Conservation (phyloP, 2,329 filamentous ascomycete genomes). For the Xylariaceae sp. region DNA sequence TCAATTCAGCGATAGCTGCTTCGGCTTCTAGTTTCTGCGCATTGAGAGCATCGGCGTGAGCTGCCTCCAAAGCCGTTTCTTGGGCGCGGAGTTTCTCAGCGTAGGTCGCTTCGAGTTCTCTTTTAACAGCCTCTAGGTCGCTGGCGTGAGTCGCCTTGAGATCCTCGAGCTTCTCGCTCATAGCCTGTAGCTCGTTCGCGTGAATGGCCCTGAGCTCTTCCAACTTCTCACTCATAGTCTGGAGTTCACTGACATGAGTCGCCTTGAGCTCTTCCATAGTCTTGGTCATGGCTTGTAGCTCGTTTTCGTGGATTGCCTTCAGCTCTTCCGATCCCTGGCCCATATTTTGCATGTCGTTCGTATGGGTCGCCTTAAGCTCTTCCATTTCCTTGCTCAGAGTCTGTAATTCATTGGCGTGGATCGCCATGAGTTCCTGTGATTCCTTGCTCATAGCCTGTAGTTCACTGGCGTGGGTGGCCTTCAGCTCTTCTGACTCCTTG, state of each 20-base stretch:
- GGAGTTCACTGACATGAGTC: background rate
- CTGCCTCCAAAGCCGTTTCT: conserved; percentile 32
- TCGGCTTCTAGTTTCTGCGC: conserved; percentile 18
- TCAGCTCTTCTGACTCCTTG: conserved; percentile 32
- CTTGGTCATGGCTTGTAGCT: conserved; percentile 22
- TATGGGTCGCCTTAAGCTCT: background rate
- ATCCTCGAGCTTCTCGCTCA: too few relatives aligned
- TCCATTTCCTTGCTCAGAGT: background rate
- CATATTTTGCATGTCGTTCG: conserved; percentile 8
- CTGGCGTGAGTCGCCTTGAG: too few relatives aligned
- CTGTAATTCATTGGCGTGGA: background rate
- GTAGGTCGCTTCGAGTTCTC: conserved; percentile 6
- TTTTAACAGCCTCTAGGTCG: too few relatives aligned
- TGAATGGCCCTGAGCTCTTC: background rate
- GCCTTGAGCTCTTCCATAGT: background rate
- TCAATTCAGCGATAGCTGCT: conserved; percentile 26
- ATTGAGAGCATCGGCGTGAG: conserved; percentile 31
- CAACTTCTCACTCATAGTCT: background rate
- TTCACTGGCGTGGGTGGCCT: conserved; percentile 14
- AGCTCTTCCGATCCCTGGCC: background rate
- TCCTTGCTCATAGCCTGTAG: conserved; percentile 9
- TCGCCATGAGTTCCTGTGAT: background rate
- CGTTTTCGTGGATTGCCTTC: conserved; percentile 22
- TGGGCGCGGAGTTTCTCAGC: conserved; percentile 28
- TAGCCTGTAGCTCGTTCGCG: too few relatives aligned